Conservation (phyloP, 202 grass and related monocot genomes). For the Schoenoplectus triqueter region DNA sequence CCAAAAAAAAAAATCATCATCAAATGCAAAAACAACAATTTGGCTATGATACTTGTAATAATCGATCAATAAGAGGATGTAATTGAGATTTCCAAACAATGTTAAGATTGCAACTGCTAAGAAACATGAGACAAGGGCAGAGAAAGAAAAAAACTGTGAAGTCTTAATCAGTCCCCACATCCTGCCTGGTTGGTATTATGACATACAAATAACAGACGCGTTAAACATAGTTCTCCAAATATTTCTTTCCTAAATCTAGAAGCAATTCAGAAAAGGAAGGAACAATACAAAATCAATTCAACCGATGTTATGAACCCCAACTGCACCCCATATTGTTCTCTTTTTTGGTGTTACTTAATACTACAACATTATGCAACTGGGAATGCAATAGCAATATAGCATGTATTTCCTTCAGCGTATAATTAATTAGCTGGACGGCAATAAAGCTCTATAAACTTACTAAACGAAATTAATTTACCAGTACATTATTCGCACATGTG, state of each 20-base stretch:
- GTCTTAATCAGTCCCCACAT: conserved; percentile 1
- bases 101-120: background rate
- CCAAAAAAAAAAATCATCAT: background rate
- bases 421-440: too few relatives aligned
- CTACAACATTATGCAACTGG: too few relatives aligned
- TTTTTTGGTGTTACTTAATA: background rate
- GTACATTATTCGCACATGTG: too few relatives aligned
- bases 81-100: background rate
- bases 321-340: background rate
- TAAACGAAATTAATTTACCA: too few relatives aligned
- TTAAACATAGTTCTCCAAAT: background rate
- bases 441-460: too few relatives aligned
- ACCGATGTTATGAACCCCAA: background rate
- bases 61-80: too few relatives aligned
- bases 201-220: background rate
- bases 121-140: background rate
- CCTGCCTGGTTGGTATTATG: conserved; percentile 9
- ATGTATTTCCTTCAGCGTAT: too few relatives aligned
- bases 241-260: conserved; percentile 28
- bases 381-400: too few relatives aligned
- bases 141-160: background rate
- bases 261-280: conserved; percentile 14
- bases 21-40: background rate
- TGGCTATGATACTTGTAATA: background rate
- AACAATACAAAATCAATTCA: background rate